phyloP scores from a whole-genome alignment of 2,329 filamentous ascomycete genomes.

The Dryadomyces quercus-mongolicae region DNA sequence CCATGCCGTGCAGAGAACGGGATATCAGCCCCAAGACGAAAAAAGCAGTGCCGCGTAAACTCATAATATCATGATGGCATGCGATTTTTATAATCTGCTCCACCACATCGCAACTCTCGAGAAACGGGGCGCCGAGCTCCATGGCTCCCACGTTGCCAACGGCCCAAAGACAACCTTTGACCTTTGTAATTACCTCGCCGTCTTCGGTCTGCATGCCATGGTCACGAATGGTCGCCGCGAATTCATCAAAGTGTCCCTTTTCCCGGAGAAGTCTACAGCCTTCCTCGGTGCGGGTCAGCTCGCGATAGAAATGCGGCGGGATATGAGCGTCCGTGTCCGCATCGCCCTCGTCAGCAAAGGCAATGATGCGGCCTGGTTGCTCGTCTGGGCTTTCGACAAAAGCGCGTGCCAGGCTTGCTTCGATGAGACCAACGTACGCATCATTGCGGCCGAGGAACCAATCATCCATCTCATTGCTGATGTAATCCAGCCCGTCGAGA shows the following conservation, averaged over 20 bases:
- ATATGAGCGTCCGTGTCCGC: conserved; percentile 51
- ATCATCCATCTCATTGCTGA: conserved; percentile 99
- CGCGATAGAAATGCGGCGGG: conserved; percentile 95
- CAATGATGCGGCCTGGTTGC: conserved; percentile 38
- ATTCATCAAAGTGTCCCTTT: conserved; percentile 94
- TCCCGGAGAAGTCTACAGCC: conserved; percentile 81
- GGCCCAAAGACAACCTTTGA: conserved; percentile 95
- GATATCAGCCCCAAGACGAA: conserved; percentile 92
- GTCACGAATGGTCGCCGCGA: conserved; percentile 77
- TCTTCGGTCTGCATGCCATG: conserved; percentile 79
- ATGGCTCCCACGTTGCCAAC: conserved; percentile 97
- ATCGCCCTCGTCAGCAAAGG: conserved; percentile 44
- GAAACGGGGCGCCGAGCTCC: conserved; percentile 89
- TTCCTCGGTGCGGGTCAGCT: conserved; percentile 83
- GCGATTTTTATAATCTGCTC: conserved; percentile 80
- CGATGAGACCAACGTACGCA: conserved; percentile 85
- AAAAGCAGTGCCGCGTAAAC: conserved; percentile 86
- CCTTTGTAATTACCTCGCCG: conserved; percentile 73
- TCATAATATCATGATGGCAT: conserved; percentile 79
- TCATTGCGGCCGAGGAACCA: conserved; percentile 98
- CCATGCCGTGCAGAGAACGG: conserved; percentile 78
- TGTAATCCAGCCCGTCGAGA: conserved; percentile 91
- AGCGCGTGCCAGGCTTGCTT: conserved; percentile 71
- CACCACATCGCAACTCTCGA: conserved; percentile 83
- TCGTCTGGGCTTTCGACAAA: conserved; percentile 48